Evolutionary conservation across 768 basidiomycete genomes (phyloP).

Genomic region (Suillus placidus): DNA sequence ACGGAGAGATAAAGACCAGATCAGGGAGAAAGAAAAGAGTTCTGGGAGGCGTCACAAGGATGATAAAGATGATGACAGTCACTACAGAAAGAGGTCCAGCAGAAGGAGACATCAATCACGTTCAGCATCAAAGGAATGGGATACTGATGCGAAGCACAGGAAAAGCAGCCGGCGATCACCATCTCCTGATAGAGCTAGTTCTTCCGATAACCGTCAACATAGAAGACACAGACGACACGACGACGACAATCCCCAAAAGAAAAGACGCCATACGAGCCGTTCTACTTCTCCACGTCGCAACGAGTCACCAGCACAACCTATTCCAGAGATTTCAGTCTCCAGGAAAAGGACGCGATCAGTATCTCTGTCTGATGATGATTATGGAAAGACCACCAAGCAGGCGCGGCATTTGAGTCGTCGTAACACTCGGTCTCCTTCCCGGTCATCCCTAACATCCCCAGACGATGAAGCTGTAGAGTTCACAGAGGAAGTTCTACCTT

Average conservation of each 20-base stretch:
- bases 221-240: slow-evolving; percentile 30
- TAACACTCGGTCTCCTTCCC: slow-evolving; percentile 27
- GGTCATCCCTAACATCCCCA: slow-evolving; percentile 29
- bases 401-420: slow-evolving; percentile 12
- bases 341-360: slow-evolving; percentile 22
- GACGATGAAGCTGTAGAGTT: slow-evolving; percentile 22
- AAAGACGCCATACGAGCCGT: slow-evolving; percentile 24
- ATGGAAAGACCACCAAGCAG: slow-evolving; percentile 9
- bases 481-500: slow-evolving; percentile 10
- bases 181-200: slow-evolving; percentile 19
- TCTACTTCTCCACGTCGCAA: slow-evolving; percentile 12
- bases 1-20: slow-evolving; percentile 47
- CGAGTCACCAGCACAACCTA: slow-evolving; percentile 19
- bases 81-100: slow-evolving; percentile 22
- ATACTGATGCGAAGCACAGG: slow-evolving; percentile 20
- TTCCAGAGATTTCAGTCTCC: slow-evolving; percentile 6
- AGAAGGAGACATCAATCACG: slow-evolving; percentile 32
- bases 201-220: slow-evolving; percentile 20
- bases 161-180: slow-evolving; percentile 24
- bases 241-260: slow-evolving; percentile 19
- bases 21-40: slow-evolving; percentile 47
- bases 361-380: slow-evolving; percentile 17
- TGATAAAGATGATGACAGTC: slow-evolving; percentile 38
- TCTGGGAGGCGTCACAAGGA: slow-evolving; percentile 55
- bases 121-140: slow-evolving; percentile 32